These are phyloP conservation scores for Verticillium isaacii DNA, from an alignment of 2,329 filamentous ascomycete species.

Conservation along the genomic window DNA sequence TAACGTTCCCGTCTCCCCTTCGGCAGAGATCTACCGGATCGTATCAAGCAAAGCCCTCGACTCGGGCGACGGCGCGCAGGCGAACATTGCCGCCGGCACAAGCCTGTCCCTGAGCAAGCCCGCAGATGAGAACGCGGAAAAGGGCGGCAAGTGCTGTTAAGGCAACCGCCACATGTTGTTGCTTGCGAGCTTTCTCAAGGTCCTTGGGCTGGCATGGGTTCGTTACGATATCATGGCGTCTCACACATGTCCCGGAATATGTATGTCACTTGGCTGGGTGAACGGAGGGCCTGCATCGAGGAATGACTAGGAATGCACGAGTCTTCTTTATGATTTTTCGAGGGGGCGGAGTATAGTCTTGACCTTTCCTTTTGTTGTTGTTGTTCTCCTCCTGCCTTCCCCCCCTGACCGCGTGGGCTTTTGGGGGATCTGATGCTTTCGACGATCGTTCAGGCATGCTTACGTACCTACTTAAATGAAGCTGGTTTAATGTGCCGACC, in stretches of 20 bases:
- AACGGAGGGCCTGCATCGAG: constrained; percentile 13
- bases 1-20: neutral
- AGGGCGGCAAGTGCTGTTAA: constrained; percentile 81
- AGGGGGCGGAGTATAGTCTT: constrained; percentile 18
- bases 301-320: constrained; percentile 14
- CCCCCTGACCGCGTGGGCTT: constrained; percentile 8
- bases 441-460: constrained; percentile 15
- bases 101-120: constrained; percentile 87
- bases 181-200: constrained; percentile 8
- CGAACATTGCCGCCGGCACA: constrained; percentile 72
- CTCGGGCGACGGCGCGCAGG: constrained; percentile 75
- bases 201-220: constrained; percentile 12
- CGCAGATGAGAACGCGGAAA: constrained; percentile 67
- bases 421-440: constrained; percentile 12
- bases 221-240: constrained; percentile 23
- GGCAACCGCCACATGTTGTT: constrained; percentile 14
- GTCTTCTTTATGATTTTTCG: constrained; percentile 17
- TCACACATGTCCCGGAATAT: constrained; percentile 22
- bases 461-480: constrained; percentile 16
- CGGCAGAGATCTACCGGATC: constrained; percentile 94
- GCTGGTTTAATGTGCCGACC: constrained; percentile 6
- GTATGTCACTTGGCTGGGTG: constrained; percentile 14
- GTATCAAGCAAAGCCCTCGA: constrained; percentile 97
- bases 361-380: constrained; percentile 14
- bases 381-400: constrained; percentile 8